These are phyloP conservation scores for Phytophthora megakarya DNA, from an alignment of 352 stramenopile genomes.

Conservation along the genomic window DNA sequence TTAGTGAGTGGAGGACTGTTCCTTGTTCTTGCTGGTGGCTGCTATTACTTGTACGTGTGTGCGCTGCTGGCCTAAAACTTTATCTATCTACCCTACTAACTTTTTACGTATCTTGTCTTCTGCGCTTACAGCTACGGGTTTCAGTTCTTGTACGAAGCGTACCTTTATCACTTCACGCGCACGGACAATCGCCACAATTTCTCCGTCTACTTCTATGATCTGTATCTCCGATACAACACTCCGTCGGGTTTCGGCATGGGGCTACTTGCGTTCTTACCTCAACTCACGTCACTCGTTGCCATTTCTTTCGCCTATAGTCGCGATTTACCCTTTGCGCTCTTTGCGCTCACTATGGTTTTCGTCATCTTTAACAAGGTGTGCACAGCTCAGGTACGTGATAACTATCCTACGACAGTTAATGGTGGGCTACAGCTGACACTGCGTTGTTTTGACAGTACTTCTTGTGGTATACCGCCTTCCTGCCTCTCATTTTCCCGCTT, in stretches of 20 bases:
- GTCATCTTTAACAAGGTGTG: slow-evolving; percentile 98
- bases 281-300: slow-evolving; percentile 77
- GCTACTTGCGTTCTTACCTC: slow-evolving; percentile 83
- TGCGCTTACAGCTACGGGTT: slow-evolving; percentile 76
- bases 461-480: slow-evolving; percentile 96
- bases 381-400: slow-evolving; percentile 73
- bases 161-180: slow-evolving; percentile 98
- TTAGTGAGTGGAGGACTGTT: slow-evolving; percentile 89
- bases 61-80: not conserved
- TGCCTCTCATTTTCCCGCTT: slow-evolving; percentile 87
- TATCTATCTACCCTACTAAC: slow-evolving; percentile 7
- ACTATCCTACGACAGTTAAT: not conserved
- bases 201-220: slow-evolving; percentile 99
- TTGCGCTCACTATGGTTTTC: slow-evolving; percentile 98
- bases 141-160: slow-evolving; percentile 94
- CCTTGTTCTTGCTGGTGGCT: slow-evolving; percentile 77
- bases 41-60: slow-evolving; percentile 81
- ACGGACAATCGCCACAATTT: slow-evolving; percentile 99
- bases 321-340: slow-evolving; percentile 94
- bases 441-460: slow-evolving; percentile 94
- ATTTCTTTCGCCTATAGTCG: slow-evolving; percentile 72
- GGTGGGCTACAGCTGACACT: slow-evolving; percentile 10
- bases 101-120: not conserved
- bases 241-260: slow-evolving; percentile 76
- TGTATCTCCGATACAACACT: slow-evolving; percentile 96